Evolutionary conservation across 208 protist species (phyloP), one percentile per base, ranked within the genome.

Genomic region (Vickermania ingenoplastis): DNA sequence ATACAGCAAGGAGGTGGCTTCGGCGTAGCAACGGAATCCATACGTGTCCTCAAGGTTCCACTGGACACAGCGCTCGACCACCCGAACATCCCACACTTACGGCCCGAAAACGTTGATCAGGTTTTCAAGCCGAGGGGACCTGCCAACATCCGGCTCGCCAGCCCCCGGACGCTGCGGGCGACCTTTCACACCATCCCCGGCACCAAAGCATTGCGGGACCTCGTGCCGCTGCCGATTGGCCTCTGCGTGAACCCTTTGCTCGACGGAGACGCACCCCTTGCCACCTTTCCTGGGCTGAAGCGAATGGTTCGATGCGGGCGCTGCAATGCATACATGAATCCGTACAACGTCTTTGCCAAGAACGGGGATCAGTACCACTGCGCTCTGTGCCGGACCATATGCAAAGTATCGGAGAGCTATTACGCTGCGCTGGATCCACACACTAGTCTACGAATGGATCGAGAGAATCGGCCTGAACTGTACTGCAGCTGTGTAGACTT

Each of bases 301-400:
- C 62, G 71, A 28, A 86, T 95, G 64, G 71, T 95, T 13, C 81
- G 89, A 11, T 95, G 89, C 74, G 64, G 74, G 25, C 71, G 68
- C 54, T 99, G 97, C 72, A 79, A 79, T 49, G 83, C 90, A 28
- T 99, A 99, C 77, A 97, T 99, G 55, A 99, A 99, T 75, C 97
- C 97, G 49, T 99, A 97, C 77, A 97, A 97, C 25, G 78, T 66
- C 1, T 99, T 97, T 59, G 74, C 87, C 30, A 93, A 99, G 61
- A 65, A 68, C 45, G 97, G 97, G 24, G 64, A 77, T 2, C 72
- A 83, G 49, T 99, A 95, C 95, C 77, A 86, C 64, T 99, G 97
- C 79, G 97, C 93, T 59, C 45, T 99, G 27, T 99, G 97, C 78
- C 67, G 69, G 28, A 51, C 88, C 17, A 24, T 95, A 3, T 98